Evolutionary conservation across 352 stramenopile genomes (phyloP), one percentile per base, ranked within the genome.

Genomic region (Phytophthora cryptogea): DNA sequence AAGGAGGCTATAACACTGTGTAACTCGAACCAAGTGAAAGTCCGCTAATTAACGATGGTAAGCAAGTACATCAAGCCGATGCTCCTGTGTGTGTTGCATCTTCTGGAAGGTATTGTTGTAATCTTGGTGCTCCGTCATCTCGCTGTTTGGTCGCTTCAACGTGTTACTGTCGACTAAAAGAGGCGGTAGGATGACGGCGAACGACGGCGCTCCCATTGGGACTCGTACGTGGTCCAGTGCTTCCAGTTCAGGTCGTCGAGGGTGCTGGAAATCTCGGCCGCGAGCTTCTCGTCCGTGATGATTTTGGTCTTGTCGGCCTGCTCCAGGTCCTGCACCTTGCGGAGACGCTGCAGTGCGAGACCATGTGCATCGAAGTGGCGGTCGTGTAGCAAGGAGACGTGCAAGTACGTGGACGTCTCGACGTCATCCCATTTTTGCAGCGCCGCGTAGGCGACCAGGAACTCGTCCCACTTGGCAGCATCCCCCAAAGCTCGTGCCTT

Each of bases 381-480:
- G 55, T 94, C 77, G 28, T 89, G 74, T 31, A 90, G 59, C 51
- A 92, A 49, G 26, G 72, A 64, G 6, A 90, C 81, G 28, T 85
- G 67, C 37, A 92, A 42, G 41, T 78, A 85, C 58, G 75, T 68
- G 23, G 72, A 40, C 45, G 70, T 65, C 20, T 91, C 80, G 1
- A 88, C 74, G 54, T 94, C 85, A 23, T 67, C 79, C 86, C 86
- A 95, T 59, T 95, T 87, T 49, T 91, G 72, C 2, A 95, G 77
- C 42, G 58, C 64, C 1, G 63, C 45, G 47, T 80, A 88, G n/a
- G 69, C 60, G 7, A 57, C 11, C n/a, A 75, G 27, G 42, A 95
- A 93, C 20, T 66, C 66, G 27, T 83, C 70, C 75, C 76, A 88
- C 55, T 89, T 54, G 5, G 51, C 70, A 1, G 54, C 58, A 58